phyloP scores from a whole-genome alignment of 1,284 basidiomycete genomes.

The Leccinum variabile region DNA sequence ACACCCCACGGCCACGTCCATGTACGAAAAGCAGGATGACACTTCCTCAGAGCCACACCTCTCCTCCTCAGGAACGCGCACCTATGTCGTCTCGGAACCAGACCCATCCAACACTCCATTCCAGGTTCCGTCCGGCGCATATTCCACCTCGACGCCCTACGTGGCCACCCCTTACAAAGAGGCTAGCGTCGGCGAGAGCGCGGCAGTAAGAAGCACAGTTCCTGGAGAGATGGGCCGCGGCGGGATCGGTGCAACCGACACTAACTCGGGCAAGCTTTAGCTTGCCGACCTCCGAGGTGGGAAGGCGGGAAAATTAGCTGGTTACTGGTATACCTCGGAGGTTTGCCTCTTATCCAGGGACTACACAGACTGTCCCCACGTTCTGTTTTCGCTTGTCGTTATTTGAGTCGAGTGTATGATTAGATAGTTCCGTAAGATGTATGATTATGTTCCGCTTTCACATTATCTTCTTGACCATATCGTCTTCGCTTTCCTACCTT shows the following conservation, averaged over 20 bases:
- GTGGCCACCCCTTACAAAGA: conserved; percentile 42
- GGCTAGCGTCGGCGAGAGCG: conserved; percentile 47
- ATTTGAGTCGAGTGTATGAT: conserved; percentile 28
- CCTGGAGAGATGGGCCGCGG: conserved; percentile 47
- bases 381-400: conserved; percentile 12
- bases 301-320: conserved; percentile 44
- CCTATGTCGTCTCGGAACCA: conserved; percentile 67
- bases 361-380: neutral
- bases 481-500: neutral
- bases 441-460: conserved; percentile 2
- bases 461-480: conserved; percentile 6
- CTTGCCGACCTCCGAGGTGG: conserved; percentile 44
- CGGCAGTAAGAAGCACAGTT: conserved; percentile 44
- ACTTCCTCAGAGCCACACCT: conserved; percentile 47
- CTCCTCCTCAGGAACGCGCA: conserved; percentile 47
- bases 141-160: conserved; percentile 57
- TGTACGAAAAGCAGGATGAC: conserved; percentile 60
- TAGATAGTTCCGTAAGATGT: conserved; percentile 11
- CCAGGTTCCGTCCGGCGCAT: conserved; percentile 66
- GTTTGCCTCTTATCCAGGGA: conserved; percentile 2
- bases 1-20: conserved; percentile 27
- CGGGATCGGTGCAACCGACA: conserved; percentile 37
- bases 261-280: conserved; percentile 40
- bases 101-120: conserved; percentile 58
- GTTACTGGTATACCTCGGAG: neutral